Percentiles rank a stretch among this genome's conserved stretches.
phyloP scores from a whole-genome alignment of 768 basidiomycete species.

The Lyophyllum shimeji region DNA sequence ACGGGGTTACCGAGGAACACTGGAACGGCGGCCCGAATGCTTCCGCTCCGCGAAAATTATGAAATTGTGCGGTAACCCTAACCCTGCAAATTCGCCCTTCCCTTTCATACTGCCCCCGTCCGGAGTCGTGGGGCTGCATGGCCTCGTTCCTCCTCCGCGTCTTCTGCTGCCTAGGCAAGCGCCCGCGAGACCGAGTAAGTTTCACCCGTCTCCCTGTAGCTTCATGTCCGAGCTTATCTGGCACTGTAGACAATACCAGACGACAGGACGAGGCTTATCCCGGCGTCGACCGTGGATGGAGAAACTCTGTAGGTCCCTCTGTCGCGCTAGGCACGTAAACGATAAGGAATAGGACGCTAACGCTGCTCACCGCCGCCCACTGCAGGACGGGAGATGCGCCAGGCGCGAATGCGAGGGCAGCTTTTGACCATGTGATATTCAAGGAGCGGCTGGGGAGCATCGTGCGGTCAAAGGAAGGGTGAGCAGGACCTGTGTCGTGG shows the following conservation, averaged over 20 bases:
- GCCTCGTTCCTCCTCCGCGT: slow-evolving; percentile 17
- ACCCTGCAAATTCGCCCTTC: slow-evolving; percentile 1
- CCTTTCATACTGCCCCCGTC: background rate
- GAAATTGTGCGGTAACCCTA: slow-evolving; percentile 16
- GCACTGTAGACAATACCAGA: slow-evolving; percentile 16
- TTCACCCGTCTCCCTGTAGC: background rate
- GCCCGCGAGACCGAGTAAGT: slow-evolving; percentile 14
- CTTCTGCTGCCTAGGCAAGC: slow-evolving; percentile 24
- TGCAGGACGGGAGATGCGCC: slow-evolving; percentile 5
- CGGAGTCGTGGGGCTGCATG: slow-evolving; percentile 9
- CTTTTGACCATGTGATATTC: slow-evolving; percentile 45
- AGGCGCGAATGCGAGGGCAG: slow-evolving; percentile 1
- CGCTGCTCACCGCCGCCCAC: background rate
- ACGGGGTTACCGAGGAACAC: background rate
- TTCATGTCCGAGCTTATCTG: background rate
- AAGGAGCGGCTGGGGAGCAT: slow-evolving; percentile 52
- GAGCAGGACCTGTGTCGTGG: slow-evolving; percentile 17
- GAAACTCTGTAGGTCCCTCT: slow-evolving; percentile 10
- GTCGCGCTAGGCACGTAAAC: background rate
- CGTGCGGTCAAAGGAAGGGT: slow-evolving; percentile 61
- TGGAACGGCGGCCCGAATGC: background rate
- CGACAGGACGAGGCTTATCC: slow-evolving; percentile 29
- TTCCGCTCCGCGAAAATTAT: background rate
- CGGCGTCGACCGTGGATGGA: slow-evolving; percentile 16
- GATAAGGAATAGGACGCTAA: background rate